A percentile compares a stretch with the other conserved stretches of the same genome.
Conservation (phyloP, 2,329 filamentous ascomycete genomes). For the Aspergillus piperis region DNA sequence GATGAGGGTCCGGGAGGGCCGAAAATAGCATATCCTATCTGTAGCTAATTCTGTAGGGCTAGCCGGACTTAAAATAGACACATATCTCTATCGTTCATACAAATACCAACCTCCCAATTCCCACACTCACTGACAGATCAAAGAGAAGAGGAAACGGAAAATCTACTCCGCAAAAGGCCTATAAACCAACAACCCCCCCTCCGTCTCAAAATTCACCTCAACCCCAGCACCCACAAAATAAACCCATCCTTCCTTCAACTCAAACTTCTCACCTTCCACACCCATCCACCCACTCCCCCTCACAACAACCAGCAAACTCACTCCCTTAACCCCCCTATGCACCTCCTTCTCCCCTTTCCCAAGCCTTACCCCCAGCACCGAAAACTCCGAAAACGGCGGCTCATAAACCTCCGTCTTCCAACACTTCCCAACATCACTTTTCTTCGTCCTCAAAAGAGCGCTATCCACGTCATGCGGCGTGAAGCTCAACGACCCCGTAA, state of each 20-base stretch:
- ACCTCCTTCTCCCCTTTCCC: conserved; percentile 59
- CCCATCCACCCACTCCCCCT: conserved; percentile 60
- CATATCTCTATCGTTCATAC: too few species aligned
- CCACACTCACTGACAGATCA: too few species aligned
- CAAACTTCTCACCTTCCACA: conserved; percentile 52
- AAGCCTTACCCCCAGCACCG: conserved; percentile 64
- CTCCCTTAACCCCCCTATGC: conserved; percentile 58
- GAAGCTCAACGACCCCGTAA: conserved; percentile 65
- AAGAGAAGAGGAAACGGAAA: background rate
- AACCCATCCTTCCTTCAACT: conserved; percentile 63
- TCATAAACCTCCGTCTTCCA: conserved; percentile 65
- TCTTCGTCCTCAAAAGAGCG: conserved; percentile 54
- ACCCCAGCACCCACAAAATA: conserved; percentile 66
- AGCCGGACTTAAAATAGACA: background rate
- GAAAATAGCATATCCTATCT: conserved; percentile 1
- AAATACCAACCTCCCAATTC: too few species aligned
- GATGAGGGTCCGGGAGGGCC: background rate
- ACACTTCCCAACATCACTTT: conserved; percentile 54
- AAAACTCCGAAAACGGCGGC: conserved; percentile 72
- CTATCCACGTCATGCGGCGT: conserved; percentile 60
- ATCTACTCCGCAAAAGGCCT: conserved; percentile 46
- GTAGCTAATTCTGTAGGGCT: background rate
- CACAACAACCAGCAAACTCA: conserved; percentile 64
- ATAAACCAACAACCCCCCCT: conserved; percentile 51
- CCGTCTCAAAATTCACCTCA: conserved; percentile 49